These are phyloP conservation scores for Trametes hirsuta DNA, from an alignment of 1,284 basidiomycete genomes.

Conservation along the genomic window DNA sequence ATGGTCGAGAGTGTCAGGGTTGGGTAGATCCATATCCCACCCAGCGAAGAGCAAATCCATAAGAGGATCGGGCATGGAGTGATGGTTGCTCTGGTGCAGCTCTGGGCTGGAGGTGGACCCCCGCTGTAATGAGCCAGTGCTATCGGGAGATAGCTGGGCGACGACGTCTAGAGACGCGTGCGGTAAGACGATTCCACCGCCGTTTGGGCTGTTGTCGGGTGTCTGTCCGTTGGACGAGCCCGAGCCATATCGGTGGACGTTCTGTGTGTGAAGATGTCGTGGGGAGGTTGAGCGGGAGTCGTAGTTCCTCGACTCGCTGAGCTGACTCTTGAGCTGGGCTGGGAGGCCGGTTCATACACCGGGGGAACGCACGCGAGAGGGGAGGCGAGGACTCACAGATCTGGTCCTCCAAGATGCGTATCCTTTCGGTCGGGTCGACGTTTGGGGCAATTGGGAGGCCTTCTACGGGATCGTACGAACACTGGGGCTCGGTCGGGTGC, in stretches of 20 bases:
- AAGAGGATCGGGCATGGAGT: constrained; percentile 43
- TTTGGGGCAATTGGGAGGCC: constrained; percentile 74
- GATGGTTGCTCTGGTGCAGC: constrained; percentile 30
- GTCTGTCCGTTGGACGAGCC: constrained; percentile 30
- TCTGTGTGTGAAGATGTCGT: constrained; percentile 31
- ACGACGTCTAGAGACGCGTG: constrained; percentile 51
- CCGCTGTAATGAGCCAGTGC: constrained; percentile 47
- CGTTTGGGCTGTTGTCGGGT: constrained; percentile 31
- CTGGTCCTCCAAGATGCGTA: constrained; percentile 75
- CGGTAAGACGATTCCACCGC: constrained; percentile 45
- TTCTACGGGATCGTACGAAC: constrained; percentile 82
- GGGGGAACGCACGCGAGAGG: background rate
- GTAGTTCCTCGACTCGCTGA: constrained; percentile 56
- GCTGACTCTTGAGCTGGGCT: constrained; percentile 67
- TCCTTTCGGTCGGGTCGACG: constrained; percentile 73
- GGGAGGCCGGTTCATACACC: constrained; percentile 7
- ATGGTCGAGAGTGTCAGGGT: constrained; percentile 69
- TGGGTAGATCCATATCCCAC: constrained; percentile 82
- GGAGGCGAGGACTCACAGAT: constrained; percentile 52
- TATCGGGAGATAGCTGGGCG: constrained; percentile 43
- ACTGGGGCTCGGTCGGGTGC: constrained; percentile 79
- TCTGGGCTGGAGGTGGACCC: constrained; percentile 57
- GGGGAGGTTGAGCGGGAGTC: constrained; percentile 45
- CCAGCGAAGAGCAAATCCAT: constrained; percentile 71
- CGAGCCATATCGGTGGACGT: constrained; percentile 24